Evolutionary conservation across 768 basidiomycete genomes (phyloP).

Genomic region (Nevesoporus exiguus): DNA sequence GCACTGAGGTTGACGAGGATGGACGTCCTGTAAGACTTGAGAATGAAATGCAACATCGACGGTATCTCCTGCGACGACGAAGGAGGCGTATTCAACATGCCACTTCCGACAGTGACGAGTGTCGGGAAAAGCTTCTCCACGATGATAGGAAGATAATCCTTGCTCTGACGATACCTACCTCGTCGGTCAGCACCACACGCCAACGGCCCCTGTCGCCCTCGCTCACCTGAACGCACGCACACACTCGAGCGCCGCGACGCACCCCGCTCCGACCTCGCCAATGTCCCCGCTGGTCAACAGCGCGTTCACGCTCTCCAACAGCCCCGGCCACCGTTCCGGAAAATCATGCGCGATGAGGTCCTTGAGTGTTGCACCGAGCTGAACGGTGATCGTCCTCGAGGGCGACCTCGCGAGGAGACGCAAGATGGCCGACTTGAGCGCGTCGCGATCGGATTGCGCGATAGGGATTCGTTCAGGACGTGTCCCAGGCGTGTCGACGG

Average conservation of each 20-base stretch:
- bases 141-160: constrained; percentile 56
- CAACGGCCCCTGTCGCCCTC: background rate
- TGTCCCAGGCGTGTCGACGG: constrained; percentile 39
- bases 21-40: constrained; percentile 83
- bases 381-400: constrained; percentile 65
- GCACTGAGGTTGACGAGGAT: constrained; percentile 68
- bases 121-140: constrained; percentile 67
- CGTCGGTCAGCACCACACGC: background rate
- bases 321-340: constrained; percentile 68
- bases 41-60: constrained; percentile 77
- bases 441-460: constrained; percentile 62
- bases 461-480: constrained; percentile 65
- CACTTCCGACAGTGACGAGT: constrained; percentile 68
- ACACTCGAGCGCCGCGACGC: constrained; percentile 73
- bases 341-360: constrained; percentile 74
- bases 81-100: constrained; percentile 64
- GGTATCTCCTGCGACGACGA: constrained; percentile 67
- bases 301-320: constrained; percentile 64
- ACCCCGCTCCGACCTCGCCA: constrained; percentile 76
- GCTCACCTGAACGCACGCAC: constrained; percentile 52
- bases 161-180: constrained; percentile 65
- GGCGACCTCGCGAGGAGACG: constrained; percentile 67
- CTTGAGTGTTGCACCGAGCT: constrained; percentile 72
- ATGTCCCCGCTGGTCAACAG: constrained; percentile 63
- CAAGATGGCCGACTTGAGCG: constrained; percentile 66